Conservation (phyloP, 1,284 basidiomycete genomes). For the Microbotryomycetes sp. region DNA sequence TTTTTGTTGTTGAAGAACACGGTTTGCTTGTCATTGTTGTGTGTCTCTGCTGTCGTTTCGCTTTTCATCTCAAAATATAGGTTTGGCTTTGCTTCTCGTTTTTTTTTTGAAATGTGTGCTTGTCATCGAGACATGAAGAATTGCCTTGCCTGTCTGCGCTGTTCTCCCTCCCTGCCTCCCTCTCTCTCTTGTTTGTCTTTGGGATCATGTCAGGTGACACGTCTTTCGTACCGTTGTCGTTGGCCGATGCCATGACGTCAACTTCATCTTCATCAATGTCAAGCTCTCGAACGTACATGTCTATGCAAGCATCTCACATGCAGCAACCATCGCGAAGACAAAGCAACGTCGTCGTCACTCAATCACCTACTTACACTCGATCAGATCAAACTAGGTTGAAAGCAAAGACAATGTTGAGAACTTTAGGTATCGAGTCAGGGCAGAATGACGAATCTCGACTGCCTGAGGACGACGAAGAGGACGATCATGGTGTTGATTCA, state of each 20-base stretch:
- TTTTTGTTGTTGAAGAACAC: too few species aligned
- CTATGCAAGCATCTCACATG: neutral
- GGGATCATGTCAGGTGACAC: too few species aligned
- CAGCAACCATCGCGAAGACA: neutral
- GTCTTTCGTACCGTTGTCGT: slow-evolving; percentile 17
- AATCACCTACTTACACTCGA: neutral
- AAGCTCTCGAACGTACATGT: neutral
- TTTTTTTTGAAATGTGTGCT: too few species aligned
- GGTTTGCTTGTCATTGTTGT: too few species aligned
- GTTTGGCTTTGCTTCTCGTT: too few species aligned
- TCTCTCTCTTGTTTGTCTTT: too few species aligned
- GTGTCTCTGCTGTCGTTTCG: too few species aligned
- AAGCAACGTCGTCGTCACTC: too few species aligned
- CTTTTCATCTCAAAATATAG: too few species aligned
- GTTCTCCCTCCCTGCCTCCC: too few species aligned
- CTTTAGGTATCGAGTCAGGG: neutral
- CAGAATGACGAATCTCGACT: neutral
- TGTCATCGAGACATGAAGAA: too few species aligned
- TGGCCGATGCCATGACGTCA: slow-evolving; percentile 16
- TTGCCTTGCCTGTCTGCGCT: too few species aligned
- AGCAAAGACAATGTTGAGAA: slow-evolving; percentile 4
- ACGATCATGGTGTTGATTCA: neutral
- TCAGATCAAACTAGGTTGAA: neutral
- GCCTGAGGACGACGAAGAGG: slow-evolving; percentile 9
- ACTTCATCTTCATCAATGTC: neutral